Percentiles rank a stretch among this genome's conserved stretches.
Conservation (phyloP, 139 green algal species). For the Raphidocelis subcapitata region DNA sequence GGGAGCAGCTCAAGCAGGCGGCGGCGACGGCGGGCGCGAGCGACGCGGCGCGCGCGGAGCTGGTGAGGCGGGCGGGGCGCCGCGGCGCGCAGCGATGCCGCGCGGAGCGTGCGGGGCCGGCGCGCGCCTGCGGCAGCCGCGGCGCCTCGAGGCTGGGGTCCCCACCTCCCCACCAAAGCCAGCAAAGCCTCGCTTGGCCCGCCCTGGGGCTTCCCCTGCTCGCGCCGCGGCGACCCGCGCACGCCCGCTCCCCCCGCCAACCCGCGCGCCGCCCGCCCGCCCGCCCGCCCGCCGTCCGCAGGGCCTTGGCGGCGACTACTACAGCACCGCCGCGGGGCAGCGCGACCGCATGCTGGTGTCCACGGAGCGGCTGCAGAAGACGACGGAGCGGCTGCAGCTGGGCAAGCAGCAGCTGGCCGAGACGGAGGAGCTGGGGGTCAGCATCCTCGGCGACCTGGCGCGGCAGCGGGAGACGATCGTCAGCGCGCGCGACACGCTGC, state of each 20-base stretch:
- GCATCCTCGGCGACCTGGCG: conserved; percentile 91
- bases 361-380: conserved; percentile 78
- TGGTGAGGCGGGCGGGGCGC: conserved; percentile 41
- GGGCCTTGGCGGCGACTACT: conserved; percentile 78
- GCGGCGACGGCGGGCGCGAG: conserved; percentile 9
- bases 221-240: no score
- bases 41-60: conserved; percentile 67
- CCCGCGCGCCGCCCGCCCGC: no score
- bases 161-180: no score
- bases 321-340: conserved; percentile 70
- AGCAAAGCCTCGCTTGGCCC: no score
- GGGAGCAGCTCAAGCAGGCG: conserved; percentile 51
- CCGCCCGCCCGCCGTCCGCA: no score
- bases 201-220: no score
- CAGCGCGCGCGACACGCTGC: conserved; percentile 79
- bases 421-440: conserved; percentile 92
- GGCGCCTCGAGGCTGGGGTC: no score
- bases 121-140: not conserved
- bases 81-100: no score
- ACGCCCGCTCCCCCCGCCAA: no score
- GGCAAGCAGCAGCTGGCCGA: conserved; percentile 81
- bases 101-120: no score
- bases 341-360: conserved; percentile 79
- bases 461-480: conserved; percentile 92
- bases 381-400: conserved; percentile 67